Evolutionary conservation across 768 basidiomycete genomes (phyloP).

Genomic region (Hemileccinum rubropunctum): DNA sequence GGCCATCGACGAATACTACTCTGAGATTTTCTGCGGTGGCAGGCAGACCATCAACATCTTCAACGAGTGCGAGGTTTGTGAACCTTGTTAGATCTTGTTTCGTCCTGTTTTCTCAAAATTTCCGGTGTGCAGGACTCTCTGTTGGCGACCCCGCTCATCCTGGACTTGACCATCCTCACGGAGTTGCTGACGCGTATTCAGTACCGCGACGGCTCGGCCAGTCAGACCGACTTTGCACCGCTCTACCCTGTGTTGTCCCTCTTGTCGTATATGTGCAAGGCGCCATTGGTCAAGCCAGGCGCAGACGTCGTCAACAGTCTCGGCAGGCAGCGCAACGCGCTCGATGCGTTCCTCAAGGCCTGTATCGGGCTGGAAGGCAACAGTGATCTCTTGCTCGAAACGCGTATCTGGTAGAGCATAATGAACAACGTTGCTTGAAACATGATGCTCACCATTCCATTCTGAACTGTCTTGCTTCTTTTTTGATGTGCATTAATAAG

Average conservation of each 20-base stretch:
- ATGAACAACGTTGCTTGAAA: background rate
- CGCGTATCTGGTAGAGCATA: constrained; percentile 71
- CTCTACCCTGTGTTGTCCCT: constrained; percentile 91
- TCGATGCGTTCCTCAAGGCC: constrained; percentile 92
- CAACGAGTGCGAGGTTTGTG: constrained; percentile 89
- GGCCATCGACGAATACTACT: constrained; percentile 99
- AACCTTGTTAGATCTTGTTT: rapidly evolving
- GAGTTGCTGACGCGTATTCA: constrained; percentile 92
- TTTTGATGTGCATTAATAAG: background rate
- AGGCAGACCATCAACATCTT: constrained; percentile 94
- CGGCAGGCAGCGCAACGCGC: constrained; percentile 90
- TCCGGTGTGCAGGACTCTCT: constrained; percentile 69
- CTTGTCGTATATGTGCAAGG: constrained; percentile 96
- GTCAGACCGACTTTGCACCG: constrained; percentile 65
- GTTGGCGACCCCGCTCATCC: constrained; percentile 92
- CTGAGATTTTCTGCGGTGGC: constrained; percentile 96
- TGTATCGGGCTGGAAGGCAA: constrained; percentile 84
- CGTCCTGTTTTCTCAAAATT: background rate
- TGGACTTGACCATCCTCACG: constrained; percentile 89
- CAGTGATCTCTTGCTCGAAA: constrained; percentile 82
- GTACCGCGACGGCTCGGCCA: constrained; percentile 61
- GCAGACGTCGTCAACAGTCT: constrained; percentile 95
- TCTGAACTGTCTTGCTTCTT: background rate
- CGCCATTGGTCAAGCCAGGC: constrained; percentile 92
- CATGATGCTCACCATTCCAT: too few species aligned